phyloP scores from a whole-genome alignment of 805 yeast genomes.

The Groenewaldozyma tartarivorans region DNA sequence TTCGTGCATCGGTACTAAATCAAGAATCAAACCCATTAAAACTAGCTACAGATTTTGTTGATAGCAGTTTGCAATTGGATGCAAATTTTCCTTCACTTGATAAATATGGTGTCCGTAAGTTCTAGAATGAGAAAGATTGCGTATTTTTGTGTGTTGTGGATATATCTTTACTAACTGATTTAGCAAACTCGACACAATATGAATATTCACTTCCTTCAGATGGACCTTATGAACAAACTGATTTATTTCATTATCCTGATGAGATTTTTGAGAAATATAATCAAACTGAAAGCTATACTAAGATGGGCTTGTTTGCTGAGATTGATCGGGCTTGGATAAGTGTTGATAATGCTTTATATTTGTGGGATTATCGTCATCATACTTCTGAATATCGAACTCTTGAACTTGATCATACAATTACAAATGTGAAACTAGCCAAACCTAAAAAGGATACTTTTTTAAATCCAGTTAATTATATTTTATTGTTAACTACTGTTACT shows the following conservation, averaged over 20 bases:
- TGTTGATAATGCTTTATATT: conserved; percentile 65
- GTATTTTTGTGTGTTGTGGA: neutral
- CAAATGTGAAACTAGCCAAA: conserved; percentile 64
- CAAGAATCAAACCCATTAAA: conserved; percentile 15
- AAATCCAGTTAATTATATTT: conserved; percentile 59
- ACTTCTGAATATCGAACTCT: conserved; percentile 65
- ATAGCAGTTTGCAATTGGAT: conserved; percentile 22
- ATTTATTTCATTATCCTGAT: conserved; percentile 69
- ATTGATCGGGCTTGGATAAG: conserved; percentile 79
- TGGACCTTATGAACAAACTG: conserved; percentile 66
- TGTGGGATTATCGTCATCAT: conserved; percentile 60
- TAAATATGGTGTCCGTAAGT: conserved; percentile 21
- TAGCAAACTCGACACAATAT: conserved; percentile 13
- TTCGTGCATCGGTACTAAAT: conserved; percentile 3
- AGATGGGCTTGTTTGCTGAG: conserved; percentile 77
- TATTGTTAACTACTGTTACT: conserved; percentile 71
- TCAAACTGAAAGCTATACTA: conserved; percentile 50
- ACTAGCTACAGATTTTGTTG: conserved; percentile 21
- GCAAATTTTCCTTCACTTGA: conserved; percentile 28
- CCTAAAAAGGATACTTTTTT: conserved; percentile 80
- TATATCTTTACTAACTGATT: no score
- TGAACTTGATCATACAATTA: conserved; percentile 67
- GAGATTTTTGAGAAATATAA: conserved; percentile 64
- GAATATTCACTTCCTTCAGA: conserved; percentile 19
- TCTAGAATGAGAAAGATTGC: no score